These are phyloP conservation scores for Saccharomycopsis sp. DNA, from an alignment of 805 yeast genomes.

Conservation along the genomic window DNA sequence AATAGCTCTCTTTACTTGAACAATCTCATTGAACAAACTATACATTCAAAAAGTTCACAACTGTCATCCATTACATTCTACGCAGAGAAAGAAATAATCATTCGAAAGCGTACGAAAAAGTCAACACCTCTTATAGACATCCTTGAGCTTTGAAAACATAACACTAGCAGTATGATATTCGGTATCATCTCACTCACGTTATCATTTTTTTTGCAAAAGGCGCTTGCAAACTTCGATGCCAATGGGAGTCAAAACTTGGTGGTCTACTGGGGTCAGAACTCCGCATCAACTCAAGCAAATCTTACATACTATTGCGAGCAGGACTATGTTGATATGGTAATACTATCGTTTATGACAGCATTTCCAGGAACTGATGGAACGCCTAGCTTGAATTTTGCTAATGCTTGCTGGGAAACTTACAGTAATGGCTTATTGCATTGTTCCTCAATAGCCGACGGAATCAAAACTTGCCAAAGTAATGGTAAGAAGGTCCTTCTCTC, in stretches of 20 bases:
- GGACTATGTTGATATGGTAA: slow-evolving; percentile 41
- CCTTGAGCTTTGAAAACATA: not conserved
- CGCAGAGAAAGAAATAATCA: no score
- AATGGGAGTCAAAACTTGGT: slow-evolving; percentile 42
- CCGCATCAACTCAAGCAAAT: slow-evolving; percentile 42
- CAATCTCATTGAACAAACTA: no score
- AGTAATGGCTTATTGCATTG: slow-evolving; percentile 32
- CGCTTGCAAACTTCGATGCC: slow-evolving; percentile 31
- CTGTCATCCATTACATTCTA: no score
- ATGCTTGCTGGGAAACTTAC: slow-evolving; percentile 24
- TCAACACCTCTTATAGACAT: no score
- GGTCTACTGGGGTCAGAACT: slow-evolving; percentile 64
- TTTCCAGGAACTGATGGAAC: slow-evolving; percentile 35
- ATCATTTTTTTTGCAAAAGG: not conserved
- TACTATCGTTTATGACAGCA: slow-evolving; percentile 24
- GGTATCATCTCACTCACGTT: not conserved
- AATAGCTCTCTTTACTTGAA: no score
- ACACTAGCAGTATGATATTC: not conserved
- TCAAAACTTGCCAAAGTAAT: slow-evolving; percentile 61
- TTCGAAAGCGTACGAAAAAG: no score
- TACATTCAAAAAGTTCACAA: no score
- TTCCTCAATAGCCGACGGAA: slow-evolving; percentile 53
- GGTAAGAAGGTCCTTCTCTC: slow-evolving; percentile 79
- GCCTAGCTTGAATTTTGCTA: slow-evolving; percentile 41
- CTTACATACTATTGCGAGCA: slow-evolving; percentile 47